Base-by-base conservation (phyloP, 2,329 filamentous ascomycete genomes). In the Fulvia fulva region DNA sequence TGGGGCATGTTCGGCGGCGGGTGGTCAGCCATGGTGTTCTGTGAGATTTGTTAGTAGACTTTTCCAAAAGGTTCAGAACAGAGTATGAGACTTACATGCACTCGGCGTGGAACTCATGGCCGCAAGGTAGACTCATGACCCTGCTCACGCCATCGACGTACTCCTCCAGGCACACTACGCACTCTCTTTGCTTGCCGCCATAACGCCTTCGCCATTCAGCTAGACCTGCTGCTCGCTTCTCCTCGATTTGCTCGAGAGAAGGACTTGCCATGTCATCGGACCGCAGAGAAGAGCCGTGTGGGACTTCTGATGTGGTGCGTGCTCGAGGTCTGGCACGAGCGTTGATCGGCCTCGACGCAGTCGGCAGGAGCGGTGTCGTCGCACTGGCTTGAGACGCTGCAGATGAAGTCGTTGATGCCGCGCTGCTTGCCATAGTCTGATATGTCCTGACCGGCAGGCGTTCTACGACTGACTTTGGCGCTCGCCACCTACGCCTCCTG, bases 21-120 rank as follows among this genome's bases (percentile, higher is more conserved):
- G 92, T 97, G 0, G 93, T 97, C 53, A 99, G 80, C 94, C 94
- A 99, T 1, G 94, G 94, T 4, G 94, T 97, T 71, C 91, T 96
- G 63, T 25, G 32, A 6, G 3, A 19, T 28, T 45, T 32, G 52
- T 58, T 25, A 55, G 54, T 26, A 32, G 12, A 12, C 16, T 32
- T 2, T 16, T 16, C n/a, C 5, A 8, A 19, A 21, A 16, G 8
- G 47, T 32, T 7, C 23, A 8, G 16, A 46, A 43, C 19, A 16
- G 34, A 25, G 43, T 11, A 12, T 45, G 50, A n/a, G n/a, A 88
- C 91, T 87, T 78, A 96, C 91, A 99, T 97, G 91, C 94, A 99
- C 72, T 96, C 91, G 26, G 82, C 93, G 74, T 99, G 94, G 75
- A 97, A 99, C 70, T 99, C 94, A 73, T 99, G 94, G 34, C 94